These are phyloP conservation scores for Cordyceps javanica DNA, from an alignment of 2,329 filamentous ascomycete species.

Conservation along the genomic window DNA sequence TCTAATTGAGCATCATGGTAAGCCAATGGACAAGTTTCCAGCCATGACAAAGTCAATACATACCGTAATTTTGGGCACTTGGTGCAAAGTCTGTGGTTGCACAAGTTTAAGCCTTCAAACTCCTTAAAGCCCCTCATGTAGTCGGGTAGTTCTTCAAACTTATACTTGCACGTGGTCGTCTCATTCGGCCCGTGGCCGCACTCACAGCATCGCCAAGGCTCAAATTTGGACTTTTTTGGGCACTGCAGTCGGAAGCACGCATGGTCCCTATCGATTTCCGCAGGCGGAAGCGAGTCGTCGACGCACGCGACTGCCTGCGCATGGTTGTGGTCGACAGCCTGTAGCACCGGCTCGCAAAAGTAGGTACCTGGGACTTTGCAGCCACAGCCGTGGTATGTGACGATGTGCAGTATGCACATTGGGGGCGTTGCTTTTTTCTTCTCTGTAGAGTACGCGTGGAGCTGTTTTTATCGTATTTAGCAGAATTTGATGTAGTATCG, in stretches of 20 bases:
- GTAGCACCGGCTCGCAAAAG: background rate
- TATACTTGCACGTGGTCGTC: background rate
- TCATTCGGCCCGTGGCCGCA: constrained; percentile 3
- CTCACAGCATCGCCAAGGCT: constrained; percentile 3
- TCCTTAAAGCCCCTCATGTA: background rate
- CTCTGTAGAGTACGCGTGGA: no score
- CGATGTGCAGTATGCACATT: background rate
- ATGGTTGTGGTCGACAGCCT: background rate
- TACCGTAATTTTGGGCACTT: constrained; percentile 5
- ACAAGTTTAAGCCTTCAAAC: background rate
- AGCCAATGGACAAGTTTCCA: background rate
- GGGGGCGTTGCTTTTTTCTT: no score
- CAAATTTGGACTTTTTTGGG: background rate
- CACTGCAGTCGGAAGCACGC: background rate
- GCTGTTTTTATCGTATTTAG: background rate
- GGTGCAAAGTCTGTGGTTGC: constrained; percentile 1
- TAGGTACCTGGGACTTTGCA: background rate
- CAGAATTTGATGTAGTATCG: background rate
- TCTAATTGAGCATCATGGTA: background rate
- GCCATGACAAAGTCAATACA: background rate
- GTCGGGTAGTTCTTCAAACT: background rate
- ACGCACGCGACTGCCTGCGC: background rate
- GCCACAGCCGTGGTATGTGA: constrained; percentile 4
- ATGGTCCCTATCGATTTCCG: background rate
- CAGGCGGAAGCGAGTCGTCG: background rate